Base-by-base conservation (phyloP, 208 protist genomes). In the Crithidia acanthocephali region DNA sequence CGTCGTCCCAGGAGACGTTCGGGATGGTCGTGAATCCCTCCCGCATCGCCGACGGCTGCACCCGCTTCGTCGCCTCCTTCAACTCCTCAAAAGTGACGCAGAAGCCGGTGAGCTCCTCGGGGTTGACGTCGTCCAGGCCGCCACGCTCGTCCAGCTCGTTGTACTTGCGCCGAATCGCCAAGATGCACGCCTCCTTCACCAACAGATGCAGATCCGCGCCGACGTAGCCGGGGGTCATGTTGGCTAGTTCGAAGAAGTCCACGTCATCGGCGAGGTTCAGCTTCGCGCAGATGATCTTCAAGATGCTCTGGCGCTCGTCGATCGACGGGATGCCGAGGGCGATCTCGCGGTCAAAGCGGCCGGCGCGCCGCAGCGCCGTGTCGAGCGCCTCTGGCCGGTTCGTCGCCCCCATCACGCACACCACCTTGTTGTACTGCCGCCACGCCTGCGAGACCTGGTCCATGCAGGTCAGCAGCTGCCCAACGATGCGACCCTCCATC, bases 401-500 rank as follows among this genome's bases (percentile, higher is more conserved):
- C 11, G 97, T 99, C 16, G 97, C 97, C 2, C 96, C 96, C 86
- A 99, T 97, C 6, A 99, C 95, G 44, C 97, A 90, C 16, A 98
- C 96, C 28, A 92, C 93, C 69, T 97, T 98, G 47, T 81, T 83
- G 44, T 88, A 68, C 72, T 95, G 83, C 37, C 87, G 84, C 94
- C 88, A 98, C 47, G 90, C 87, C 76, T 94, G 86, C 1, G 87
- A 76, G 2, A 98, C 85, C 68, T 97, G 93, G 70, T 99, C 98
- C 94, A 99, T 98, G 80, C 94, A 99, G n/a, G 98, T 99, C 10
- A 99, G 85, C 18, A 99, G 87, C 88, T 99, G 98, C 3, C 98
- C 95, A 0, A 99, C 98, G 33, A 99, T 99, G 68, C 99, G 90
- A 32, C 94, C 80, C 80, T 99, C 98, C 98, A 99, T 99, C 45